Percentiles rank a stretch among this genome's conserved stretches.
These are phyloP conservation scores for Priceomyces carsonii DNA, from an alignment of 805 yeast species.

Conservation along the genomic window DNA sequence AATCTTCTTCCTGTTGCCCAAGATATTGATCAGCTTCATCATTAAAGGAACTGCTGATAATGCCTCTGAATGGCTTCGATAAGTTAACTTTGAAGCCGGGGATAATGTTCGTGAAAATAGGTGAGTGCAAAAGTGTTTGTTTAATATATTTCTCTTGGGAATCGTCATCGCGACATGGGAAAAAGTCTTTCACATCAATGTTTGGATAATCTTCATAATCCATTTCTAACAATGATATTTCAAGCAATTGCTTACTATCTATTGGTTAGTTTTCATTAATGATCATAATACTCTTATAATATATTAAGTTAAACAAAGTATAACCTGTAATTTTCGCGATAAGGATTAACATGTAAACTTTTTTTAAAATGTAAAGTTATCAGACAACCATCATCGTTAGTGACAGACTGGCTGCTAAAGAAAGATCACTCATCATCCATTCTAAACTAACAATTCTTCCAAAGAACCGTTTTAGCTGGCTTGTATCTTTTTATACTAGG, in stretches of 20 bases:
- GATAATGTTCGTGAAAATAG: conserved; percentile 34
- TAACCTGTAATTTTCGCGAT: conserved; percentile 3
- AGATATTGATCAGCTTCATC: conserved; percentile 39
- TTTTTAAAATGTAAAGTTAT: conserved; percentile 2
- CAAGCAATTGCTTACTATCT: background rate
- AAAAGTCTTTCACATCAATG: conserved; percentile 10
- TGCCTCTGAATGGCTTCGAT: conserved; percentile 33
- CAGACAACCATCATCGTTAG: background rate
- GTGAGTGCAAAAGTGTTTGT: conserved; percentile 42
- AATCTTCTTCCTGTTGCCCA: conserved; percentile 34
- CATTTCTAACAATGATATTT: conserved; percentile 9
- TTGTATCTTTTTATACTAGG: too few relatives aligned
- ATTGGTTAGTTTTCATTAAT: background rate
- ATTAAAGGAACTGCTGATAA: conserved; percentile 33
- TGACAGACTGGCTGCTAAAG: too few relatives aligned
- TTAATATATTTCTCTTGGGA: conserved; percentile 19
- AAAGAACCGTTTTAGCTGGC: too few relatives aligned
- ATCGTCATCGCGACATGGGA: background rate
- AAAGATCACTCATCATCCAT: too few relatives aligned
- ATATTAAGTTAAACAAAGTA: background rate
- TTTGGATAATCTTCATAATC: conserved; percentile 11
- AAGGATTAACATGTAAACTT: conserved; percentile 6
- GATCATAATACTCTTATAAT: background rate
- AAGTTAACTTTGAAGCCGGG: conserved; percentile 31
- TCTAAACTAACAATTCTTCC: too few relatives aligned